Evolutionary conservation across 345 rosid genomes (phyloP), one percentile per base, ranked within the genome.

Genomic region (Salix purpurea): DNA sequence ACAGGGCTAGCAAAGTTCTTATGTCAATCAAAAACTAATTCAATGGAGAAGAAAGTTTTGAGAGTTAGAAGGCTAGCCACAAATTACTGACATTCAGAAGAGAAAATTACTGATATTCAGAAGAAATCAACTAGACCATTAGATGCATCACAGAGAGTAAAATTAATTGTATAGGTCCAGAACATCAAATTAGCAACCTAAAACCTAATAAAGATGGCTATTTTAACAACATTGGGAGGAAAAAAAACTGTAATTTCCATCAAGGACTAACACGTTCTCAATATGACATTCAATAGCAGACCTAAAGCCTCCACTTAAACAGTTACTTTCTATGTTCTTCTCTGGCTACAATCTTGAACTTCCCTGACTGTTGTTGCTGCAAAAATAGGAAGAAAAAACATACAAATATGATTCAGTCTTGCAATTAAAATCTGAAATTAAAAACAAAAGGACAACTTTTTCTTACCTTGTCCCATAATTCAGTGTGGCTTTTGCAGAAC

Each of bases 311-410:
- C 28, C 62, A 1, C 16, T 21, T 26, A 75, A 69, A 68, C 65
- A 58, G 16, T 81, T 84, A 83, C 80, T 82, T 82, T 40, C 30
- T 83, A 65, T 76, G 79, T 77, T 87, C 79, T 56, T 86, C 86
- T 80, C 92, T 89, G 4, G 99, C 97, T 28, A 93, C 99, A 78
- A 93, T 96, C 96, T 85, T 96, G 94, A 88, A 96, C 86, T 91
- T 96, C 24, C 99, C 99, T 48, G 96, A 90, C 76, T 79, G 86
- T 73, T 91, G 94, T 88, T 91, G 99, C 99, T 96, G 94, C 85
- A 70, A 32, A 71, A 79, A 74, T 78, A 76, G 28, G 66, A 30
- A 15, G 7, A 72, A 52, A 4, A 61, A 3, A 3, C 23, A 44
- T 15, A 19, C 23, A 32, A 30, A 7, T 18, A 39, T 1, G 6